Evolutionary conservation across 78 protist genomes (phyloP).

Genomic region (Dictyostelium brefeldianum): DNA sequence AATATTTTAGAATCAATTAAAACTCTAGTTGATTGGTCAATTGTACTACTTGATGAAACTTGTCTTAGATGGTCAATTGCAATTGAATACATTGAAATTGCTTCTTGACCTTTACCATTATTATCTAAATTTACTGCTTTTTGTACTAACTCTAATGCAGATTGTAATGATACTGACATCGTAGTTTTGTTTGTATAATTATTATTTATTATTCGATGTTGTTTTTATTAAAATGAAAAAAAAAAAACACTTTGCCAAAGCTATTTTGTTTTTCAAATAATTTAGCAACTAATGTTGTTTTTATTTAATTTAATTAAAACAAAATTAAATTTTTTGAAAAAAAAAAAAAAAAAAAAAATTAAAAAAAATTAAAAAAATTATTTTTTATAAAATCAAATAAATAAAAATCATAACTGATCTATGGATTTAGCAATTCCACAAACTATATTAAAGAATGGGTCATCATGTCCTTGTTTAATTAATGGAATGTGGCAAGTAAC

Average conservation of each 20-base stretch:
- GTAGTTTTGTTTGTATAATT: background rate
- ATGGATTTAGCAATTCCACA: background rate
- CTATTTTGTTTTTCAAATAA: too few species aligned
- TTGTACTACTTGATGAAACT: background rate
- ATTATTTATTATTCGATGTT: too few species aligned
- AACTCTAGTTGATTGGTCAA: slow-evolving; percentile 12
- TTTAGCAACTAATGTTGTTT: too few species aligned
- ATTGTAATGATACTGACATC: slow-evolving; percentile 60
- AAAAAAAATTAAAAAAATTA: background rate
- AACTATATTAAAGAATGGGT: slow-evolving; percentile 29
- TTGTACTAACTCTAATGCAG: slow-evolving; percentile 52
- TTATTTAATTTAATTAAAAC: background rate
- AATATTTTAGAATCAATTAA: slow-evolving; percentile 23
- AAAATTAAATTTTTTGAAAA: background rate
- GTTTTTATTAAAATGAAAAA: too few species aligned
- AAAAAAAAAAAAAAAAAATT: background rate
- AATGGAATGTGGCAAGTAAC: slow-evolving; percentile 69
- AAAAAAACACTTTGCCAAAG: too few species aligned
- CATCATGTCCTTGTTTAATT: slow-evolving; percentile 35
- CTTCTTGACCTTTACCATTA: slow-evolving; percentile 50
- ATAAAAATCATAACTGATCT: background rate
- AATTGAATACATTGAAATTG: slow-evolving; percentile 63
- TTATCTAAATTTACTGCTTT: slow-evolving; percentile 63
- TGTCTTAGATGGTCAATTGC: slow-evolving; percentile 69
- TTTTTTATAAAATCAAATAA: background rate